Evolutionary conservation across 2,329 filamentous ascomycete species (phyloP), one percentile per base, ranked within the genome.

Genomic region (Emmonsia crescens): DNA sequence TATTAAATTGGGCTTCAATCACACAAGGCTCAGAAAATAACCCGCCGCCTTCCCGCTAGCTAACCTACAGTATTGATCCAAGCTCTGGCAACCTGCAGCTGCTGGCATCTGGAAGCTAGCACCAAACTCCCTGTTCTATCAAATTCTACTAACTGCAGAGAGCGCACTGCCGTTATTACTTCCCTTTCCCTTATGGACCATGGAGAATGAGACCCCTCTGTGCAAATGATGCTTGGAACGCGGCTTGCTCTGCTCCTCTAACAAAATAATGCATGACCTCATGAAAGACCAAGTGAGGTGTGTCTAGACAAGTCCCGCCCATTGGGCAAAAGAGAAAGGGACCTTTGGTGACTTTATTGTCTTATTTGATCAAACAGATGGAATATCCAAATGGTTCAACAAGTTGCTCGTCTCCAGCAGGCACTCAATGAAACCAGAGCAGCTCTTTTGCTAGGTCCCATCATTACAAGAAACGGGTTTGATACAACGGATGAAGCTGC

Each of bases 201-300:
- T 64, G 61, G 62, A 62, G 16, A 59, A 64, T 61, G 62, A 62
- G 27, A 51, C 33, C 12, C 62, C 62, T 19, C 62, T 61, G 6
- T 64, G 62, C 58, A 64, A 64, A 51, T 61, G 62, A 8, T 64
- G 60, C 54, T 24, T 36, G 31, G 62, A 64, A 36, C 62, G 62
- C 27, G 62, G 62, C 31, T 44, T 64, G 14, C 33, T 46, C n/a
- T 64, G 62, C 33, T 62, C 61, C 16, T 61, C 62, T 19, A 64
- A 64, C 36, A 64, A 59, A 55, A 60, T 61, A 10, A 54, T 64
- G n/a, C 62, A 64, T 42, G 62, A 64, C 48, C 42, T 64, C 33
- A 60, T 64, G 60, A 60, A 36, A 19, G 62, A 64, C 9, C 62
- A 64, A 57, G 60, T 57, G 33, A 62, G 54, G 62, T 64, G 46